Evolutionary conservation across 164 flowering plant genomes (phyloP).

Genomic region (Magnolia kwangsiensis): DNA sequence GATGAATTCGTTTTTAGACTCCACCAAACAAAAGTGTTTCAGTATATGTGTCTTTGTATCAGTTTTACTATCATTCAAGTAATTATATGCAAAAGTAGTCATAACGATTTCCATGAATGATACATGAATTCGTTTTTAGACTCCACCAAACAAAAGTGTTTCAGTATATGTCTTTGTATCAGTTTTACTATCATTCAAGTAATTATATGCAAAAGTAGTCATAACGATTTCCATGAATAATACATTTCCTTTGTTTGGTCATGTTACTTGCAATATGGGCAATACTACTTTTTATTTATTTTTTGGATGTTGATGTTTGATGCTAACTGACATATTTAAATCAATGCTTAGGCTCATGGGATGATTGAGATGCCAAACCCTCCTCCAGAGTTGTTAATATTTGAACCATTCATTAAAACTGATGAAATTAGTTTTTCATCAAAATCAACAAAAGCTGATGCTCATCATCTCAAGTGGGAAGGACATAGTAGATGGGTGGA

Average conservation of each 20-base stretch:
- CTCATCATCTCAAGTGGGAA: slow-evolving; percentile 50
- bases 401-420: slow-evolving; percentile 89
- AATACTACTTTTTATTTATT: not conserved
- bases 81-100: not conserved
- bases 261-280: not conserved
- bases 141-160: too few relatives aligned
- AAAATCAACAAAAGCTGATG: slow-evolving; percentile 33
- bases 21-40: too few relatives aligned
- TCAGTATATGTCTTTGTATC: not conserved
- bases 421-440: slow-evolving; percentile 74
- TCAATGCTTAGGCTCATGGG: slow-evolving; percentile 61
- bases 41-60: not conserved
- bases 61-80: not conserved
- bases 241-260: not conserved
- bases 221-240: not conserved
- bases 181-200: not conserved
- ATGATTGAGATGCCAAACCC: slow-evolving; percentile 89
- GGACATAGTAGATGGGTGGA: slow-evolving; percentile 88
- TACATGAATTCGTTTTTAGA: not conserved
- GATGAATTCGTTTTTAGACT: not conserved
- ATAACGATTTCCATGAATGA: not conserved
- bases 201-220: not conserved
- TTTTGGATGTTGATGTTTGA: not conserved
- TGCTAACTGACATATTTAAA: slow-evolving; percentile 4
- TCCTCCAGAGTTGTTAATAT: slow-evolving; percentile 74